A percentile compares a stretch with the other conserved stretches of the same genome.
phyloP scores from a whole-genome alignment of 1,284 basidiomycete species.

The Cryptococcus sp. region DNA sequence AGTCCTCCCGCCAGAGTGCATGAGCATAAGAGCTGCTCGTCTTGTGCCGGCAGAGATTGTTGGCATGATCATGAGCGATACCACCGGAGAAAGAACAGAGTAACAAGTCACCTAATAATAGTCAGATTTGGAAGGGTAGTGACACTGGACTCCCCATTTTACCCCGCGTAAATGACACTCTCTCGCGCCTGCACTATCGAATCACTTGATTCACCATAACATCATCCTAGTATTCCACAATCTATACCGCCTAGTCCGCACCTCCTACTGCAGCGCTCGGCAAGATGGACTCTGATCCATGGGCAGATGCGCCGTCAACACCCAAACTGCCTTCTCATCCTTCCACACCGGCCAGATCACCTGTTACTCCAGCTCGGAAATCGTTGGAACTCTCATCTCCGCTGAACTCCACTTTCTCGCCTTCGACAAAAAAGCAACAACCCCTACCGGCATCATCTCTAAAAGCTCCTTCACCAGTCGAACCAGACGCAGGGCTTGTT shows the following conservation, averaged over 20 bases:
- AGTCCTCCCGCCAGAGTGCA: too few species aligned
- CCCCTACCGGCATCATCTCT: neutral
- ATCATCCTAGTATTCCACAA: neutral
- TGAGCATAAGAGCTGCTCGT: too few species aligned
- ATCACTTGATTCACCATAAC: neutral
- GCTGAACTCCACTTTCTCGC: neutral
- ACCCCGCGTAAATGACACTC: neutral
- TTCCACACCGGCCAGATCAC: constrained; percentile 7
- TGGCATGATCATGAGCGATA: too few species aligned
- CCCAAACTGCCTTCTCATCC: constrained; percentile 10
- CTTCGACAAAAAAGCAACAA: neutral
- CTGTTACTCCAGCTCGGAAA: neutral
- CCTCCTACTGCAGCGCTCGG: neutral
- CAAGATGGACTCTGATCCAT: constrained; percentile 42
- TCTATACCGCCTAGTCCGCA: neutral
- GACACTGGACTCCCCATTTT: neutral
- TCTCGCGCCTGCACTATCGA: neutral
- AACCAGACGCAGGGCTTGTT: neutral
- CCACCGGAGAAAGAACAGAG: too few species aligned
- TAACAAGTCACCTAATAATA: too few species aligned
- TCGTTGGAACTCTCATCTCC: neutral
- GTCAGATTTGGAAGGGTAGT: too few species aligned
- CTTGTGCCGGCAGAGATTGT: too few species aligned
- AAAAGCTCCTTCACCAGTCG: neutral
- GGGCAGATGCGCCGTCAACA: constrained; percentile 34